phyloP scores from a whole-genome alignment of 805 yeast species.

The Blastobotrys parvus region DNA sequence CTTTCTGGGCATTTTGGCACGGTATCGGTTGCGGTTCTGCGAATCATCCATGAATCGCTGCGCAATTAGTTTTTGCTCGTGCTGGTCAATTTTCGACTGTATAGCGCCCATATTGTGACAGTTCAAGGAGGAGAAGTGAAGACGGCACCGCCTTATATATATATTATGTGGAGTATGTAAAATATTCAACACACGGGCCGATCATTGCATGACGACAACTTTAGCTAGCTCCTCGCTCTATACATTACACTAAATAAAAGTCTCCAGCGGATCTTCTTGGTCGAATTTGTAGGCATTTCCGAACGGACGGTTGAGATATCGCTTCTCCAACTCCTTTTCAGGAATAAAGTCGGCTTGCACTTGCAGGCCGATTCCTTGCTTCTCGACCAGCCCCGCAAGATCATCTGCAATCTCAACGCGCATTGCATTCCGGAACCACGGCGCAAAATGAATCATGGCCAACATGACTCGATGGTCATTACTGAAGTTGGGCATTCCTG shows the following conservation, averaged over 20 bases:
- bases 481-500: not conserved
- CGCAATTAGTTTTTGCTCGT: not conserved
- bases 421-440: constrained; percentile 3
- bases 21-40: not conserved
- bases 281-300: constrained; percentile 2
- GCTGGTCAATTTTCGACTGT: not conserved
- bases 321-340: not conserved
- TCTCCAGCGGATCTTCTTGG: not conserved
- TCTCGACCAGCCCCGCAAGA: not conserved
- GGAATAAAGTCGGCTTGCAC: not conserved
- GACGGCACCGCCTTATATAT: not conserved
- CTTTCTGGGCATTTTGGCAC: not conserved
- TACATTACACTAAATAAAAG: not conserved
- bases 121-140: too few relatives aligned
- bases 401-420: not conserved
- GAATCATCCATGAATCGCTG: not conserved
- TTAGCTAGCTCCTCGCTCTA: not conserved
- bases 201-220: too few relatives aligned
- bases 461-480: not conserved
- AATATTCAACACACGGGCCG: too few relatives aligned
- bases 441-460: constrained; percentile 1
- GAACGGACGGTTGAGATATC: constrained; percentile 1
- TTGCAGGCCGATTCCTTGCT: not conserved
- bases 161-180: not conserved
- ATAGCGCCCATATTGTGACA: not conserved